These are phyloP conservation scores for Cladosporium austrohemisphaericum DNA, from an alignment of 2,329 filamentous ascomycete species.

Conservation along the genomic window DNA sequence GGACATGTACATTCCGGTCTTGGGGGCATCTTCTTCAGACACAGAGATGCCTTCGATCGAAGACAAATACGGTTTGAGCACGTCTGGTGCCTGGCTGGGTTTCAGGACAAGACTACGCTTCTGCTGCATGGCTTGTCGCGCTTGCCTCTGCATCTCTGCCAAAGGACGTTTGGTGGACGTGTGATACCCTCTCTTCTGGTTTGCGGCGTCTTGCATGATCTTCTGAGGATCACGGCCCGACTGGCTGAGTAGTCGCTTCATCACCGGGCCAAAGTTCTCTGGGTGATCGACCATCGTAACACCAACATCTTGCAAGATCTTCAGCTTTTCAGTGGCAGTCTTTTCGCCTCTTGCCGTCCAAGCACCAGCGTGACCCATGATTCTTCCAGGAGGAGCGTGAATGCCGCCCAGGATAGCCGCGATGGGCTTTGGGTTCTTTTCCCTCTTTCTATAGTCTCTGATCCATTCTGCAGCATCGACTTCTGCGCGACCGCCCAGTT, in stretches of 20 bases:
- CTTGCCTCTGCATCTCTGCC: constrained; percentile 14
- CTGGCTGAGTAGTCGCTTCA: constrained; percentile 58
- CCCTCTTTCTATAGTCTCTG: constrained; percentile 57
- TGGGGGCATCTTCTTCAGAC: constrained; percentile 24
- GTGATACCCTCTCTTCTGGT: constrained; percentile 50
- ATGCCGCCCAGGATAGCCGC: constrained; percentile 67
- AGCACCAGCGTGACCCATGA: constrained; percentile 79
- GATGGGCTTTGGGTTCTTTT: constrained; percentile 66
- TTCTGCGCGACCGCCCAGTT: constrained; percentile 67
- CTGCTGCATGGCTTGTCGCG: constrained; percentile 19
- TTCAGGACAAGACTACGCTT: constrained; percentile 26
- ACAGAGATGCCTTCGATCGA: constrained; percentile 27
- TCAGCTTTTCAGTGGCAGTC: constrained; percentile 61
- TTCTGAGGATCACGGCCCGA: constrained; percentile 40
- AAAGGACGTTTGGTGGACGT: constrained; percentile 28
- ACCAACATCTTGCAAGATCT: constrained; percentile 61
- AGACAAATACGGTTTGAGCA: constrained; percentile 29
- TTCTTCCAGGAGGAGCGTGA: constrained; percentile 57
- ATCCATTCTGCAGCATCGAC: constrained; percentile 73
- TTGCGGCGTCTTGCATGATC: constrained; percentile 34
- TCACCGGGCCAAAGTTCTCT: constrained; percentile 66
- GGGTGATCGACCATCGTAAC: constrained; percentile 71
- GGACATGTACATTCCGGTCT: constrained; percentile 48
- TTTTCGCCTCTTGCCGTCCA: constrained; percentile 66
- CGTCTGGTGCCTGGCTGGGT: constrained; percentile 23